phyloP scores from a whole-genome alignment of 106 monocot genomes.

The Dactylorhiza incarnata region DNA sequence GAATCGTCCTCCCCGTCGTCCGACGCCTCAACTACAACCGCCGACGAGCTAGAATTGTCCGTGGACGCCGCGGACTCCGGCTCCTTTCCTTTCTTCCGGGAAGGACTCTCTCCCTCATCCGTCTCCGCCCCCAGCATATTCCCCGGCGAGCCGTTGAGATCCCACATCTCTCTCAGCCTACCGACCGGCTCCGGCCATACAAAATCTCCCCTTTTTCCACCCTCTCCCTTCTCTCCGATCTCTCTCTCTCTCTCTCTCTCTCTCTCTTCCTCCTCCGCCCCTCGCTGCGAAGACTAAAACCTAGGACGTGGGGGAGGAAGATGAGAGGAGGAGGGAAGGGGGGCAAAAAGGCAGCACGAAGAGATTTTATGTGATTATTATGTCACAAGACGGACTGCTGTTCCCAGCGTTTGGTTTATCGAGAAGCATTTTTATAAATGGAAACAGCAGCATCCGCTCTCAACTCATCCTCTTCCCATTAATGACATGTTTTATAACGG shows the following conservation, averaged over 20 bases:
- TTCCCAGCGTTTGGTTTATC: no score
- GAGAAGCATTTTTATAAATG: no score
- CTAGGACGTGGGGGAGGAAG: no score
- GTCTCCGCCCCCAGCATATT: slow-evolving; percentile 7
- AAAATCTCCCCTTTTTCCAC: slow-evolving; percentile 10
- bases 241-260: not conserved
- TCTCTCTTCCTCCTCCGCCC: not conserved
- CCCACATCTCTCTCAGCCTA: slow-evolving; percentile 8
- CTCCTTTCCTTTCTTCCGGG: slow-evolving; percentile 3
- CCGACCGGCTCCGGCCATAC: not conserved
- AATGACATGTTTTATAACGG: no score
- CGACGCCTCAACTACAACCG: not conserved
- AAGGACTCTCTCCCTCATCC: not conserved
- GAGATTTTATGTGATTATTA: no score
- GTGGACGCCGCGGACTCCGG: not conserved
- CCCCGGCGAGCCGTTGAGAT: slow-evolving; percentile 16
- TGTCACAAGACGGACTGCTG: no score
- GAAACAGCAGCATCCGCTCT: no score
- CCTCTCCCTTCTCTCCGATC: not conserved
- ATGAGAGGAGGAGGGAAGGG: no score
- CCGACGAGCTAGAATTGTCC: slow-evolving; percentile 8
- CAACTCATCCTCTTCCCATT: no score
- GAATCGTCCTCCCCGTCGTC: slow-evolving; percentile 5
- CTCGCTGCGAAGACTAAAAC: not conserved
- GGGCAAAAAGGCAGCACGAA: no score